Conservation (phyloP, 2,329 filamentous ascomycete genomes). For the Claviceps purpurea region DNA sequence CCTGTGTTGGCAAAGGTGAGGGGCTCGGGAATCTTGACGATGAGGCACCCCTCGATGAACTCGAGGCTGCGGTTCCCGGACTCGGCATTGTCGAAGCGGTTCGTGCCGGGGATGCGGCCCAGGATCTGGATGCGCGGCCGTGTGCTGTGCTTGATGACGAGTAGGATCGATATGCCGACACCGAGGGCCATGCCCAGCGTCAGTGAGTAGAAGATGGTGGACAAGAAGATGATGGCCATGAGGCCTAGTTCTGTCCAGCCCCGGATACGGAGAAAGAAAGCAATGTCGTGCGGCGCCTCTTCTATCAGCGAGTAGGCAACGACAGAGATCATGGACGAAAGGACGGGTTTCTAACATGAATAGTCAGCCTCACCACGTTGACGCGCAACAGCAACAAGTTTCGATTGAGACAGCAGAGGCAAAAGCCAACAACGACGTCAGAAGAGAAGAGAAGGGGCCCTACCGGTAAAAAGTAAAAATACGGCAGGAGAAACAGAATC, state of each 20-base stretch:
- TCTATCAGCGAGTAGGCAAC: conserved; percentile 92
- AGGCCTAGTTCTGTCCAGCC: conserved; percentile 77
- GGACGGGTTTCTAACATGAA: conserved; percentile 67
- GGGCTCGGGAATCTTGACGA: conserved; percentile 95
- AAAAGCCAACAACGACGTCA: not conserved
- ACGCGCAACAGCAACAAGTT: no score
- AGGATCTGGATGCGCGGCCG: conserved; percentile 92
- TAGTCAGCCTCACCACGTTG: no score
- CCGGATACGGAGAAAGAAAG: conserved; percentile 74
- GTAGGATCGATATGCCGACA: conserved; percentile 77
- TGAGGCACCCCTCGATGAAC: conserved; percentile 81
- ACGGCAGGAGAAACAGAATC: conserved; percentile 71
- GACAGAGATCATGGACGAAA: conserved; percentile 88
- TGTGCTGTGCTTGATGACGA: conserved; percentile 81
- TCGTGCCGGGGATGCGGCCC: conserved; percentile 72
- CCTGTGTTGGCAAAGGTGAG: conserved; percentile 96
- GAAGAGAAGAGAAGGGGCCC: conserved; percentile 4
- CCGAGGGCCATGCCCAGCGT: conserved; percentile 88
- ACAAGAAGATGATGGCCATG: conserved; percentile 80
- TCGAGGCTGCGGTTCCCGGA: conserved; percentile 61
- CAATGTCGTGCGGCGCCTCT: conserved; percentile 83
- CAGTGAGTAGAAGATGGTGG: conserved; percentile 91
- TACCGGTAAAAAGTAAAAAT: conserved; percentile 92
- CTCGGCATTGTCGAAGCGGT: conserved; percentile 76
- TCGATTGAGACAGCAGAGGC: no score